These are phyloP conservation scores for Tulasnella sp. DNA, from an alignment of 768 basidiomycete species.

Conservation along the genomic window DNA sequence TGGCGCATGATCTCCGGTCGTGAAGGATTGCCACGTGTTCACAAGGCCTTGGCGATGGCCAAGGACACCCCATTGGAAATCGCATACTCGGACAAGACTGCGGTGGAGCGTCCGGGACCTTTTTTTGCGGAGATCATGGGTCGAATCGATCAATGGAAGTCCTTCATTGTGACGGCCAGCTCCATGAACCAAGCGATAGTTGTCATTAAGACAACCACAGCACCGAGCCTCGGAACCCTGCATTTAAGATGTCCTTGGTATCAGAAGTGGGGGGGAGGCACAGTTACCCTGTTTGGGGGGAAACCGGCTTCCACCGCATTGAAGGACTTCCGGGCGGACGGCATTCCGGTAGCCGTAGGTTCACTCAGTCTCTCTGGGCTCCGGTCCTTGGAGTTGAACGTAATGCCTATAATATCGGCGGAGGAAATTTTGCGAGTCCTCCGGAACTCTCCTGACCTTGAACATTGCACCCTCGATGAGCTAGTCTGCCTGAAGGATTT, in stretches of 20 bases:
- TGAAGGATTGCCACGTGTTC: not conserved
- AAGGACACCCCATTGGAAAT: not conserved
- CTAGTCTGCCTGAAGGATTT: not conserved
- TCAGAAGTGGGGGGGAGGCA: not conserved
- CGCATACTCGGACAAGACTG: not conserved
- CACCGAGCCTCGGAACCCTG: not conserved
- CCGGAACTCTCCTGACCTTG: not conserved
- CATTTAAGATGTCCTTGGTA: not conserved
- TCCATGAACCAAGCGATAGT: not conserved
- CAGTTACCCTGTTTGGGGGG: not conserved
- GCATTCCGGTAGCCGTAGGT: not conserved
- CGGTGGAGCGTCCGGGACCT: not conserved
- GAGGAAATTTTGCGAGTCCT: not conserved
- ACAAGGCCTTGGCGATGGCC: not conserved
- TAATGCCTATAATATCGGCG: not conserved
- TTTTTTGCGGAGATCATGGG: not conserved
- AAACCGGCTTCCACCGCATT: not conserved
- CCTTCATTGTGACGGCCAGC: not conserved
- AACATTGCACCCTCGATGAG: not conserved
- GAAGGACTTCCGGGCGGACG: not conserved
- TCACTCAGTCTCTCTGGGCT: not conserved
- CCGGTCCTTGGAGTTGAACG: not conserved
- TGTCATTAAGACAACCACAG: not conserved
- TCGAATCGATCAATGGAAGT: not conserved
- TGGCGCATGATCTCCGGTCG: not conserved